phyloP scores from a whole-genome alignment of 805 yeast genomes.

The Ogataea philodendri region DNA sequence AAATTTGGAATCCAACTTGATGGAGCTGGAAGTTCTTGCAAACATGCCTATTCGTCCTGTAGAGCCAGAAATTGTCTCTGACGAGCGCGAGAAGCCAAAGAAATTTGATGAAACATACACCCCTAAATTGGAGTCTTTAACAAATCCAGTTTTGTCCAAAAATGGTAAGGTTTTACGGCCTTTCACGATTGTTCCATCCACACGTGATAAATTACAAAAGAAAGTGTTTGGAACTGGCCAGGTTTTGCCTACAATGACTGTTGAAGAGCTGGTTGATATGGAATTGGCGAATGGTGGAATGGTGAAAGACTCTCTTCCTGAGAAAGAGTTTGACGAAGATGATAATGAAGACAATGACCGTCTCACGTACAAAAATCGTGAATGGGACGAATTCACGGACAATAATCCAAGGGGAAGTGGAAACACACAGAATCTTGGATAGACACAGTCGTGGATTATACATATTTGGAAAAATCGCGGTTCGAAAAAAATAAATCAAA shows the following conservation, averaged over 20 bases:
- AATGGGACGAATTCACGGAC: conserved; percentile 94
- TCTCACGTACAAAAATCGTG: conserved; percentile 72
- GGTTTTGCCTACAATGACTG: conserved; percentile 87
- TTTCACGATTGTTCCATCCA: conserved; percentile 64
- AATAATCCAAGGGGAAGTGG: conserved; percentile 87
- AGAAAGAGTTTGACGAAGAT: conserved; percentile 58
- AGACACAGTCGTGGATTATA: conserved; percentile 3
- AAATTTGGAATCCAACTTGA: conserved; percentile 53
- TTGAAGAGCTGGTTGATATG: conserved; percentile 85
- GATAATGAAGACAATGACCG: conserved; percentile 55
- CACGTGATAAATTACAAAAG: conserved; percentile 51
- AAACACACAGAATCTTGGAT: conserved; percentile 67
- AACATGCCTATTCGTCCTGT: conserved; percentile 38
- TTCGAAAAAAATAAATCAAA: conserved; percentile 8
- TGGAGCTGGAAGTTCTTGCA: conserved; percentile 65
- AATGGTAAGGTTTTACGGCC: conserved; percentile 82
- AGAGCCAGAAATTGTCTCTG: conserved; percentile 7
- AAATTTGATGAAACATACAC: conserved; percentile 51
- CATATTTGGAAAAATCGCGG: conserved; percentile 8
- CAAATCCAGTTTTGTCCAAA: conserved; percentile 55
- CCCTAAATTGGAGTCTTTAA: conserved; percentile 54
- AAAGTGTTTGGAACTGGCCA: conserved; percentile 92
- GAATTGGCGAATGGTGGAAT: conserved; percentile 86
- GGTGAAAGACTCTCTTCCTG: conserved; percentile 43
- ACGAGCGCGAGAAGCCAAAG: conserved; percentile 16